Base-by-base conservation (phyloP, 2,329 filamentous ascomycete genomes). In the Diplodia seriata region DNA sequence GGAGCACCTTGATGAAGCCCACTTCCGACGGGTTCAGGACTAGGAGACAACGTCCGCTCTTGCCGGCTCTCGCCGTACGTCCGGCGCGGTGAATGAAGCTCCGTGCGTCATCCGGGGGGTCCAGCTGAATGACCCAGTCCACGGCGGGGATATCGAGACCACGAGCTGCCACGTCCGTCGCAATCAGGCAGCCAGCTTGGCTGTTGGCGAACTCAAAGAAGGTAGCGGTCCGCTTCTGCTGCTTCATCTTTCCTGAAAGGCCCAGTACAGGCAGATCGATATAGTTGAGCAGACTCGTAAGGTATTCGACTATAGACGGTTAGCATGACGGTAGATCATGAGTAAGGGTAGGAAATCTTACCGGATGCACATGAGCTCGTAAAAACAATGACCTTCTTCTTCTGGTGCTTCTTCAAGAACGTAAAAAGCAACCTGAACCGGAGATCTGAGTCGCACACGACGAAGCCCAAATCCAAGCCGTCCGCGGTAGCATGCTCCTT, bases 311-410 rank as follows among this genome's bases (percentile, higher is more conserved):
- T 74, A 31, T 33, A 12, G 11, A 12, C 3, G 12, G 7, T 56
- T 12, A 56, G 53, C 31, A 36, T 36, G 12, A 20, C 11, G 31
- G 14, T 4, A 3, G 97, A 93, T 81, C 98, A 99, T 79, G 97
- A 14, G 4, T 97, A 75, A 98, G 94, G 72, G 91, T 96, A 76
- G 93, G 93, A 79, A 93, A 97, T 76, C 90, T 26, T 40, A 59
- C 56, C 57, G n/a, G 59, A 63, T 93, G 18, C 29, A 18, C 59
- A 63, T 18, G 59, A 63, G 20, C 59, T 63, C 11, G 43, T 74
- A 81, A 97, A 93, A 84, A 98, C 98, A 70, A 98, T 94, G 77
- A 98, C 97, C 70, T 97, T 91, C 86, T 98, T 98, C 83, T 97
- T 97, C 67, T 91, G 85, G 81, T 97, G 93, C 73, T 91, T 89